Percentiles rank a stretch among this genome's conserved stretches.
phyloP scores from a whole-genome alignment of 192 early-diverging fungal species.

The Coemansia sp. region DNA sequence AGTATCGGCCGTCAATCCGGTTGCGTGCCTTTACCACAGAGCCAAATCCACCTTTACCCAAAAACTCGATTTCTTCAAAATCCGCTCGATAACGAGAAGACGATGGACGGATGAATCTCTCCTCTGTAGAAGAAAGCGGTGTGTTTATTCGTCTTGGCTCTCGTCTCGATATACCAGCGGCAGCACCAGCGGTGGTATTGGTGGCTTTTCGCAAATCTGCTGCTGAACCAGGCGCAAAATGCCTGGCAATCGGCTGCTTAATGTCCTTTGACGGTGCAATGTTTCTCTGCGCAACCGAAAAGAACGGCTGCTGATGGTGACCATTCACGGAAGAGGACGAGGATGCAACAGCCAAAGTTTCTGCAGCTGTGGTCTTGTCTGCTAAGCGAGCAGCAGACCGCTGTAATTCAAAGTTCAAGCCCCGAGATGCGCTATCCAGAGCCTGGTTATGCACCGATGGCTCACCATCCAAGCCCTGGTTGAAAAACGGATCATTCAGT shows the following conservation, averaged over 20 bases:
- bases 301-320: constrained; percentile 12
- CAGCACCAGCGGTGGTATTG: neutral
- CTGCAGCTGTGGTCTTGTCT: neutral
- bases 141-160: neutral
- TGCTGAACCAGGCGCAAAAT: neutral
- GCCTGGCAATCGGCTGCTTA: neutral
- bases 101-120: constrained; percentile 21
- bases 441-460: constrained; percentile 51
- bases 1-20: constrained; percentile 73
- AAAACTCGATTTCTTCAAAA: constrained; percentile 76
- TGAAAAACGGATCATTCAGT: constrained; percentile 70
- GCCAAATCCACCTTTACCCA: constrained; percentile 88
- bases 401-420: constrained; percentile 39
- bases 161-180: neutral
- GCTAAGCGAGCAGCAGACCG: constrained; percentile 11
- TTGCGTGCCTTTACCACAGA: constrained; percentile 92
- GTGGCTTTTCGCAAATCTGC: neutral
- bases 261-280: constrained; percentile 5
- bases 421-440: constrained; percentile 31
- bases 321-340: neutral
- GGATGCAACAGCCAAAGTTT: too few relatives aligned
- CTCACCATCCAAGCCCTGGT: constrained; percentile 49
- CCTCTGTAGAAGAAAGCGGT: constrained; percentile 3
- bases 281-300: constrained; percentile 42
- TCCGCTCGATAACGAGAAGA: constrained; percentile 70